Evolutionary conservation across 2,329 filamentous ascomycete species (phyloP), one percentile per base, ranked within the genome.

Genomic region (Aspergillus sp.): DNA sequence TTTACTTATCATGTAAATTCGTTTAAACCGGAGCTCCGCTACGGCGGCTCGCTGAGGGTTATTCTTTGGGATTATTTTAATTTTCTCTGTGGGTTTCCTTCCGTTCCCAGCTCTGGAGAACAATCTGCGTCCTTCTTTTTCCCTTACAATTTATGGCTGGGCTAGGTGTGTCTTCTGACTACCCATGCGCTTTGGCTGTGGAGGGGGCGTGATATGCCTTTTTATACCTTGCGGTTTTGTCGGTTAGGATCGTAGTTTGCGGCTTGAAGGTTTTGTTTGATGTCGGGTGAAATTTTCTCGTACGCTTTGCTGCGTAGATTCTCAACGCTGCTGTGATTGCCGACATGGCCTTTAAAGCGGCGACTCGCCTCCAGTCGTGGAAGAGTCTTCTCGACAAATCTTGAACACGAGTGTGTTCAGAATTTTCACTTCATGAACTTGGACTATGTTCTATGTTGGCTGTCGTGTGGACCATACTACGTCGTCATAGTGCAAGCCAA

Each of bases 31-130:
- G 71, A 76, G 77, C 76, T 78, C 76, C 76, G 74, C 74, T 67
- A 74, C 65, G 66, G 62, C 74, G 76, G 78, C 76, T 76, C 73
- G 74, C 78, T 80, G 75, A 80, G 78, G 75, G 71, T 76, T 79
- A 73, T 79, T 76, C 73, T 72, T 69, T 69, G 71, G 68, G 71
- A 55, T 59, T 67, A 74, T 71, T 47, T 38, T 9, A 38, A 38
- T 63, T 70, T 71, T 67, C 65, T 66, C 20, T 56, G 70, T 78
- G 76, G 74, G 72, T 78, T 76, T 77, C 70, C 76, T 72, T 80
- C 77, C 77, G 77, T 80, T 80, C 77, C 77, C 77, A 68, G 76
- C 77, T 75, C 74, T 72, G 74, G 63, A 80, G 76, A 80, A 61
- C 53, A 62, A 13, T 55, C 57, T 64, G 67, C 73, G 74, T 72